Percentiles rank a stretch among this genome's conserved stretches.
phyloP scores from a whole-genome alignment of 371 early-diverging fungal species.

The Dinochytrium kinnereticum region DNA sequence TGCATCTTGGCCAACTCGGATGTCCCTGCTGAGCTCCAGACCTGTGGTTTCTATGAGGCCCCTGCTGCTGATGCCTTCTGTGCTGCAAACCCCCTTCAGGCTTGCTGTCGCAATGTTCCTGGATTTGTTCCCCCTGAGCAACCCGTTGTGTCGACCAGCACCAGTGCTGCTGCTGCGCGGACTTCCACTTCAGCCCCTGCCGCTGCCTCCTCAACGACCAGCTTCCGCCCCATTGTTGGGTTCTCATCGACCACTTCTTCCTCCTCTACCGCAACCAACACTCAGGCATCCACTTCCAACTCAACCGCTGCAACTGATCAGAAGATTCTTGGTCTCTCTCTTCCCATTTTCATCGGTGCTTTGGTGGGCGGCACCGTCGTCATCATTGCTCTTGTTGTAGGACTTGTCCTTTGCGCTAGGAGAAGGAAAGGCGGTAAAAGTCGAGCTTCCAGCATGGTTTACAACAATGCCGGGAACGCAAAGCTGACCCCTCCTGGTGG shows the following conservation, averaged over 20 bases:
- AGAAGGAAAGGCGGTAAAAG: not conserved
- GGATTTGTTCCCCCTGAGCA: constrained; percentile 3
- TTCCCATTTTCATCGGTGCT: constrained; percentile 15
- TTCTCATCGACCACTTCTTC: not conserved
- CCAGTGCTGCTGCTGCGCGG: constrained; percentile 6
- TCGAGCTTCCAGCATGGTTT: not conserved
- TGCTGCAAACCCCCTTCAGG: not conserved
- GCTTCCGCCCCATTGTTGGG: not conserved
- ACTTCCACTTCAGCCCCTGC: constrained; percentile 2
- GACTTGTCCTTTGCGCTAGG: constrained; percentile 2
- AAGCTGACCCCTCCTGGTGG: not conserved
- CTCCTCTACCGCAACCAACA: constrained; percentile 5
- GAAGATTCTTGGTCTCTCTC: not conserved
- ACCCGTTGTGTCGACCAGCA: not conserved
- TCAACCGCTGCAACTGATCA: not conserved
- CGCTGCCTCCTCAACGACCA: not conserved
- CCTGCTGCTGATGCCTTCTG: not conserved
- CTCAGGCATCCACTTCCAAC: not conserved
- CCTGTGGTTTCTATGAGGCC: constrained; percentile 18
- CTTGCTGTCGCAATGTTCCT: constrained; percentile 11
- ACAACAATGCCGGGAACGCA: not conserved
- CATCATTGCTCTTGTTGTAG: constrained; percentile 10
- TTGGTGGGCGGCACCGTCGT: not conserved
- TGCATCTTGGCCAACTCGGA: constrained; percentile 10
- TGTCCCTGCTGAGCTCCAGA: not conserved